Conservation (phyloP, 371 early-diverging fungal genomes). For the Mucor lusitanicus region DNA sequence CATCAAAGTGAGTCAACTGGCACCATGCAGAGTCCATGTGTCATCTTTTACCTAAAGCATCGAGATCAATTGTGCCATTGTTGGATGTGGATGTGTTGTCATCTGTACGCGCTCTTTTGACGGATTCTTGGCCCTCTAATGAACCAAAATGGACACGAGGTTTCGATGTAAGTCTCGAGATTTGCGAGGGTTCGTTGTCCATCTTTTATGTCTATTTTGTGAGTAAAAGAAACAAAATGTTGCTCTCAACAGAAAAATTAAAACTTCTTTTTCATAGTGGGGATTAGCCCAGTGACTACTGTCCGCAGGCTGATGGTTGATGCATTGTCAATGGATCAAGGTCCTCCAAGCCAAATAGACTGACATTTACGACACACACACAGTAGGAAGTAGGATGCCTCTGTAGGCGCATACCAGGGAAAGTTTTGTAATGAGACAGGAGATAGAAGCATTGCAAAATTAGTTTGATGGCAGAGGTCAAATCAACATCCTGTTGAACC, state of each 20-base stretch:
- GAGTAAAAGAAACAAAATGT: background rate
- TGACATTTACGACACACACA: too few relatives aligned
- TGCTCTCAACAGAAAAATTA: background rate
- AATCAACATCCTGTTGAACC: too few relatives aligned
- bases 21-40: background rate
- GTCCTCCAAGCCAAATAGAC: too few relatives aligned
- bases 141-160: conserved; percentile 53
- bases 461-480: too few relatives aligned
- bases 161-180: conserved; percentile 35
- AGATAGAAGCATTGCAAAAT: too few relatives aligned
- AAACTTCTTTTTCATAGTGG: background rate
- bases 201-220: conserved; percentile 2
- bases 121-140: conserved; percentile 41
- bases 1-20: background rate
- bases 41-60: conserved; percentile 38
- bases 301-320: background rate
- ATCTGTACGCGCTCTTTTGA: conserved; percentile 30
- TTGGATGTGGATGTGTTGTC: conserved; percentile 19
- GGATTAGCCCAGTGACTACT: background rate
- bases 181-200: conserved; percentile 24
- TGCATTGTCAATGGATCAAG: background rate
- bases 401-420: too few relatives aligned
- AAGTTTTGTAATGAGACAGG: too few relatives aligned
- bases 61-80: conserved; percentile 43
- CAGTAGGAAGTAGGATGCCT: too few relatives aligned